These are phyloP conservation scores for Barbarea vulgaris DNA, from an alignment of 345 rosid species.

Conservation along the genomic window DNA sequence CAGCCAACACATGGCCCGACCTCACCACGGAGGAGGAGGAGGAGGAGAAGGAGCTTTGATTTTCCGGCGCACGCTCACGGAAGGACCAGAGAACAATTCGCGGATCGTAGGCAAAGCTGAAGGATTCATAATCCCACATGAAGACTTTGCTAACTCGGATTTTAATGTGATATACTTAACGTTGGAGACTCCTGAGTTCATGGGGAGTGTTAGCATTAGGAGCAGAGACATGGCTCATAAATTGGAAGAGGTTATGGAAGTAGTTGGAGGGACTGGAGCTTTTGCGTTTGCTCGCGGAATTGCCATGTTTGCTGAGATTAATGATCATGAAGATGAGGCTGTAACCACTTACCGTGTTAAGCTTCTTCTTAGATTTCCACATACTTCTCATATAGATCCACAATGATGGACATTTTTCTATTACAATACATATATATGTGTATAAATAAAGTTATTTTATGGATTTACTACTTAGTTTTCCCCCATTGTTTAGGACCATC, in stretches of 20 bases:
- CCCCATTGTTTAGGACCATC: neutral
- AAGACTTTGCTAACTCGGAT: constrained; percentile 62
- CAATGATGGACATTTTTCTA: constrained; percentile 42
- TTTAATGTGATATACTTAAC: constrained; percentile 74
- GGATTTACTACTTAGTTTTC: neutral
- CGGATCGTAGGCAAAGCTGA: constrained; percentile 68
- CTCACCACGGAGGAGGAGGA: constrained; percentile 10
- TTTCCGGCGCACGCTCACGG: constrained; percentile 62
- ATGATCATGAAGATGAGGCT: constrained; percentile 18
- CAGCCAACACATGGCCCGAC: constrained; percentile 17
- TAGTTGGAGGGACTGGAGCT: constrained; percentile 82
- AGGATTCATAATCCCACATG: constrained; percentile 70
- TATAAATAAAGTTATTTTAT: neutral
- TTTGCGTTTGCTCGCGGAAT: constrained; percentile 80
- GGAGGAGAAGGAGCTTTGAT: constrained; percentile 54
- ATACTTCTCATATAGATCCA: constrained; percentile 52
- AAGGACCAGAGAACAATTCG: constrained; percentile 78
- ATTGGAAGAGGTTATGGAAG: constrained; percentile 52
- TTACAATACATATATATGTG: neutral
- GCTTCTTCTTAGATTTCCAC: constrained; percentile 68
- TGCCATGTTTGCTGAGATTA: constrained; percentile 55
- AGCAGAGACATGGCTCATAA: constrained; percentile 51
- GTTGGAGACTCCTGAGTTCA: constrained; percentile 54
- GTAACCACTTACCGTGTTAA: constrained; percentile 65
- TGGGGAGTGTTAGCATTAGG: constrained; percentile 66